These are phyloP conservation scores for Elaeis guineensis DNA, from an alignment of 176 grass and related monocot genomes.

Conservation along the genomic window DNA sequence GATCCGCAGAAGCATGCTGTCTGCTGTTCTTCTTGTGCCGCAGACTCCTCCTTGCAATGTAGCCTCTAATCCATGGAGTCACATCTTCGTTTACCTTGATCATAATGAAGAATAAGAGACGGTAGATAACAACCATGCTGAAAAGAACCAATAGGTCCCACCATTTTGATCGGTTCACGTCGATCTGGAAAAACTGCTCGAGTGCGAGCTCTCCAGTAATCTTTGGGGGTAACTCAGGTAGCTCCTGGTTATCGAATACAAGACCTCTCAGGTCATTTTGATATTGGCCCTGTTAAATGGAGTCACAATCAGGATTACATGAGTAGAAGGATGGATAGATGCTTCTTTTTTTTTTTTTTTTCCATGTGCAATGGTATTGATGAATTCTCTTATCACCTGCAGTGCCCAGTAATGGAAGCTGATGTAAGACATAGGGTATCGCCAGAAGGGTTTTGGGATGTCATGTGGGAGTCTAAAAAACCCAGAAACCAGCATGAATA, in stretches of 20 bases:
- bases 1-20: slow-evolving; percentile 12
- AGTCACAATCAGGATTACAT: background rate
- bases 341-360: background rate
- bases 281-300: slow-evolving; percentile 62
- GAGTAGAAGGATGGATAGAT: background rate
- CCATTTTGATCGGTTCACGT: slow-evolving; percentile 79
- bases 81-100: slow-evolving; percentile 92
- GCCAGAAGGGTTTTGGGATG: slow-evolving; percentile 91
- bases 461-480: slow-evolving; percentile 91
- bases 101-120: slow-evolving; percentile 88
- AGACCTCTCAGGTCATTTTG: slow-evolving; percentile 88
- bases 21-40: slow-evolving; percentile 33
- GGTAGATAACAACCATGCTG: slow-evolving; percentile 95
- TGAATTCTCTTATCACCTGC: slow-evolving; percentile 43
- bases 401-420: slow-evolving; percentile 99
- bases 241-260: slow-evolving; percentile 79
- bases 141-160: slow-evolving; percentile 63
- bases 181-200: slow-evolving; percentile 77
- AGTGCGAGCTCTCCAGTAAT: slow-evolving; percentile 88
- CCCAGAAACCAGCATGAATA: slow-evolving; percentile 98
- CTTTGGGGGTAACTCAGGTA: slow-evolving; percentile 65
- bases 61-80: slow-evolving; percentile 70
- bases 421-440: slow-evolving; percentile 97
- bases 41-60: slow-evolving; percentile 73
- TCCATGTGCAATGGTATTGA: background rate